Percentiles rank a stretch among this genome's conserved stretches.
Conservation (phyloP, 306 rosid species). For the Lagenaria siceraria region DNA sequence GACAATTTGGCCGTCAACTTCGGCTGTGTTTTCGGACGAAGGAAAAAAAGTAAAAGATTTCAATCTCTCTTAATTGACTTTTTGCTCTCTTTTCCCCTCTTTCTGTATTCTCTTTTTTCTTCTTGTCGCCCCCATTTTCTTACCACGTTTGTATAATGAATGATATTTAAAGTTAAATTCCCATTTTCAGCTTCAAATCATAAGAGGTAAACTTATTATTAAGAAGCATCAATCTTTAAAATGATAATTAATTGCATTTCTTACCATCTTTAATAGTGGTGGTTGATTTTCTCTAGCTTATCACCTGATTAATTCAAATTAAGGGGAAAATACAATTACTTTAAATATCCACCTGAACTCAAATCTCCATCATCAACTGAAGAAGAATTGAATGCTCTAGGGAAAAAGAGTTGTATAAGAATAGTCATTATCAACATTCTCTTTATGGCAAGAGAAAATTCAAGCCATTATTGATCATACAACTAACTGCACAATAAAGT, state of each 20-base stretch:
- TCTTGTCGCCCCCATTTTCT: background rate
- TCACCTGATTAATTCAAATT: background rate
- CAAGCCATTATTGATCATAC: background rate
- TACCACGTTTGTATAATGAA: background rate
- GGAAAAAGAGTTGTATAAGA: background rate
- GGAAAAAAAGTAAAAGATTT: background rate
- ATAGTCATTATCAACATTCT: background rate
- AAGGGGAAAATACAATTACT: background rate
- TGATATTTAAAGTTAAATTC: background rate
- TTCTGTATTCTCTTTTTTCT: background rate
- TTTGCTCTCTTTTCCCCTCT: background rate
- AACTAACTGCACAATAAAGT: background rate
- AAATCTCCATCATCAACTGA: background rate
- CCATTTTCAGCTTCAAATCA: background rate
- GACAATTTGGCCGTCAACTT: background rate
- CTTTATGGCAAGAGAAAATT: background rate
- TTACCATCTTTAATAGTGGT: background rate
- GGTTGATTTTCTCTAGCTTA: background rate
- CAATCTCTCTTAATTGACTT: background rate
- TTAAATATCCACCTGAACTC: background rate
- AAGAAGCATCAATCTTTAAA: too few species aligned
- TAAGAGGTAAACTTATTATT: too few species aligned
- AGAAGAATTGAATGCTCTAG: background rate
- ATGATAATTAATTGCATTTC: too few species aligned
- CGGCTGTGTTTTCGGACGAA: constrained; percentile 3